Conservation (phyloP, 1,284 basidiomycete species). For the Apiotrichum mycotoxinovorans region DNA sequence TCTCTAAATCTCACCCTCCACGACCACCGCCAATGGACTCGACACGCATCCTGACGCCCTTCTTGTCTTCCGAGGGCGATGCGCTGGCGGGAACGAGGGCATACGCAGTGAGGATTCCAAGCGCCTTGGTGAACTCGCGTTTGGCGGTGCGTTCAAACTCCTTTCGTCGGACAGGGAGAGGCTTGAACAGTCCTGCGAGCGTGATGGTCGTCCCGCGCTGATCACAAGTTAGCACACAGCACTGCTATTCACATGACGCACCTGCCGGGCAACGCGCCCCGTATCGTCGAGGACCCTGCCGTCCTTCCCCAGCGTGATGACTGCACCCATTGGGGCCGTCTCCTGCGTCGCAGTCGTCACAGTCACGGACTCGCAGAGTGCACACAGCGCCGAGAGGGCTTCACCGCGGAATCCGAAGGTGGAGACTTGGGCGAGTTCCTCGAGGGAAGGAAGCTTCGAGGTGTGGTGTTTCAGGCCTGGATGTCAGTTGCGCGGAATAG, state of each 20-base stretch:
- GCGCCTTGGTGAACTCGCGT: conserved; percentile 82
- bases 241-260: conserved; percentile 50
- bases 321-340: conserved; percentile 70
- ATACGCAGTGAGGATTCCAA: conserved; percentile 80
- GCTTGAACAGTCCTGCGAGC: conserved; percentile 69
- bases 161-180: conserved; percentile 85
- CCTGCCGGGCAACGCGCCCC: conserved; percentile 69
- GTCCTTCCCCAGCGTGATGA: conserved; percentile 65
- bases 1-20: conserved; percentile 59
- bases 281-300: conserved; percentile 59
- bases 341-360: conserved; percentile 69
- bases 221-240: conserved; percentile 23
- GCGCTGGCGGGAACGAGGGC: conserved; percentile 67
- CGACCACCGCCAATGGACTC: conserved; percentile 55
- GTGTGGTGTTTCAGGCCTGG: conserved; percentile 88
- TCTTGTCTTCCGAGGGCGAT: conserved; percentile 46
- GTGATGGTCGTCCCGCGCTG: conserved; percentile 84
- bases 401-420: conserved; percentile 98
- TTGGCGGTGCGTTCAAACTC: conserved; percentile 87
- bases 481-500: not conserved
- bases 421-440: conserved; percentile 67
- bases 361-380: conserved; percentile 67
- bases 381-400: conserved; percentile 88
- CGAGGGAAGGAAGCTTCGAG: conserved; percentile 77
- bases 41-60: conserved; percentile 69